Evolutionary conservation across 1,139 yeast species (phyloP), one percentile per base, ranked within the genome.

Genomic region (Geotrichum aggregatum): DNA sequence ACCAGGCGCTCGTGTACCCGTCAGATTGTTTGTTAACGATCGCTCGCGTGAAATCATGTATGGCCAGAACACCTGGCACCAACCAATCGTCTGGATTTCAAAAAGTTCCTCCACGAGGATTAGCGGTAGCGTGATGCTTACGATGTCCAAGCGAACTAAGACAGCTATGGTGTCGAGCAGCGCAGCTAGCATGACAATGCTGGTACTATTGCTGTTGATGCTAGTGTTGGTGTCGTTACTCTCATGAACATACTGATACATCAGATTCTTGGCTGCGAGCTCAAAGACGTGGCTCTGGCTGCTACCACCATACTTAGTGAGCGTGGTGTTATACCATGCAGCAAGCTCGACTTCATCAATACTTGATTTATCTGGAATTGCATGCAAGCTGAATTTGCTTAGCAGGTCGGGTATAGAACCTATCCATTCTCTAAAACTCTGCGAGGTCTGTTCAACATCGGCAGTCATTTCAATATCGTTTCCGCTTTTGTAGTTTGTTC

Each of bases 21-120:
- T 61, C 35, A 71, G 58, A 35, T 63, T 60, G 19, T 55, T 53
- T 6, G 68, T 61, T 5, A 71, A 54, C 18, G 50, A 56, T 4
- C 52, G 38, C 44, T 65, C 65, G 19, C 75, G 61, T 1, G 63
- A 55, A 21, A 62, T 64, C 52, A 73, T 50, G 50, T 63, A 72
- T 2, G 66, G 62, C 70, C 75, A 71, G 47, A 72, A 69, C 40
- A 47, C 47, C 28, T 63, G 65, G 49, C 73, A 66, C 64, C 68
- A 67, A n/a, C 61, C 60, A 8, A 68, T 62, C 1, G 73, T 63
- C 34, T 69, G 65, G 39, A 65, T 61, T 18, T 70, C 73, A 50
- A 71, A 61, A 33, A 69, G 48, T 39, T 68, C 73, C 48, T 71
- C 75, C 13, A 71, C 54, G 42, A 69, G 56, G 10, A 58, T 39